Conservation (phyloP, 1,139 yeast genomes). For the Candida freyschussii region DNA sequence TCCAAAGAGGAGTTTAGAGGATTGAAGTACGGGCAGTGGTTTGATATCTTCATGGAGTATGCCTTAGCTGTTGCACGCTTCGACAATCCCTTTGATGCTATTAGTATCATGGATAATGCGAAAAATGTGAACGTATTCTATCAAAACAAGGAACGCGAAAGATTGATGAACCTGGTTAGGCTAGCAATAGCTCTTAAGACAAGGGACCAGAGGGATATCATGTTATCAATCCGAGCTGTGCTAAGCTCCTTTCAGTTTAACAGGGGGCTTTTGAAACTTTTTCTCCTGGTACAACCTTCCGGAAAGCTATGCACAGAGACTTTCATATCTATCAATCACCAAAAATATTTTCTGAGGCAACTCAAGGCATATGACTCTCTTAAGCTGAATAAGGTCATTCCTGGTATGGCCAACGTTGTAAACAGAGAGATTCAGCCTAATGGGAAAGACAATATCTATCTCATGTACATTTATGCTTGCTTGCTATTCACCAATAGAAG, state of each 20-base stretch:
- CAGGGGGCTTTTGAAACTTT: slow-evolving; percentile 60
- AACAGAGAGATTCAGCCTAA: slow-evolving; percentile 40
- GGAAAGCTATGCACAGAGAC: slow-evolving; percentile 54
- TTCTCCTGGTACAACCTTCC: slow-evolving; percentile 62
- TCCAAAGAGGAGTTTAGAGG: slow-evolving; percentile 62
- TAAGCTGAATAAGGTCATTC: slow-evolving; percentile 45
- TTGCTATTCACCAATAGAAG: slow-evolving; percentile 79
- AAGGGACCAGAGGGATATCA: slow-evolving; percentile 47
- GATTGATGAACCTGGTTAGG: slow-evolving; percentile 57
- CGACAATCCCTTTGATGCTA: slow-evolving; percentile 66
- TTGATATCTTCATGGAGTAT: slow-evolving; percentile 73
- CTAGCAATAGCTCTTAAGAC: slow-evolving; percentile 59
- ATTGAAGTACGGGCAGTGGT: slow-evolving; percentile 75
- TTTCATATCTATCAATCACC: slow-evolving; percentile 76
- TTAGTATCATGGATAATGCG: slow-evolving; percentile 67
- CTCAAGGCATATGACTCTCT: slow-evolving; percentile 81
- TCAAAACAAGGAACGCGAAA: slow-evolving; percentile 52
- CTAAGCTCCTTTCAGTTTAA: slow-evolving; percentile 71
- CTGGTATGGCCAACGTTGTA: slow-evolving; percentile 75
- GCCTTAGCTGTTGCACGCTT: slow-evolving; percentile 60
- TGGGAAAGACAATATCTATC: slow-evolving; percentile 58
- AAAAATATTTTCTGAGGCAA: slow-evolving; percentile 84
- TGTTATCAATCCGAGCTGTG: slow-evolving; percentile 56
- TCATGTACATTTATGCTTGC: slow-evolving; percentile 74
- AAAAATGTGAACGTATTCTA: slow-evolving; percentile 71